Percentiles rank a stretch among this genome's conserved stretches.
These are phyloP conservation scores for Linderina pennispora DNA, from an alignment of 192 early-diverging fungal species.

Conservation along the genomic window DNA sequence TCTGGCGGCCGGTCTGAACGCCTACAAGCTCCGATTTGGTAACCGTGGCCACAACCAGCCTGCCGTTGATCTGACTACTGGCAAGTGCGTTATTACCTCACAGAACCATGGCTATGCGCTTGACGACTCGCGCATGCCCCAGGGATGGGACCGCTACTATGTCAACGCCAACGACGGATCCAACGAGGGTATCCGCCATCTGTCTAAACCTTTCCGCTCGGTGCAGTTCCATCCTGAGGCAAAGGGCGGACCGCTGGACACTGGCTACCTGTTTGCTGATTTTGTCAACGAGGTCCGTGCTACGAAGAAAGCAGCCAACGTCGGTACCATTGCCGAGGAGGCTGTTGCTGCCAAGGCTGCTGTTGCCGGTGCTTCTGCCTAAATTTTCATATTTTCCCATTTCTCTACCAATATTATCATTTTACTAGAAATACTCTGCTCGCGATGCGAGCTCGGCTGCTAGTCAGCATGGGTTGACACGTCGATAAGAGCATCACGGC, in stretches of 20 bases:
- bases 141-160: slow-evolving; percentile 82
- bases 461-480: too few species aligned
- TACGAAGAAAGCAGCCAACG: slow-evolving; percentile 17
- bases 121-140: slow-evolving; percentile 57
- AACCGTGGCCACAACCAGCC: slow-evolving; percentile 98
- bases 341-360: too few species aligned
- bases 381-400: too few species aligned
- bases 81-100: slow-evolving; percentile 85
- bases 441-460: too few species aligned
- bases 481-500: too few species aligned
- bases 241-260: slow-evolving; percentile 88
- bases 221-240: slow-evolving; percentile 98
- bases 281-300: slow-evolving; percentile 65
- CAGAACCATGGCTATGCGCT: slow-evolving; percentile 93
- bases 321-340: too few species aligned
- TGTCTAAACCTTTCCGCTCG: slow-evolving; percentile 61
- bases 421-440: too few species aligned
- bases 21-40: slow-evolving; percentile 88
- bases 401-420: too few species aligned
- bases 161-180: slow-evolving; percentile 94
- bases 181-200: slow-evolving; percentile 89
- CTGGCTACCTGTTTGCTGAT: slow-evolving; percentile 83
- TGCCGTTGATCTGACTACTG: slow-evolving; percentile 66
- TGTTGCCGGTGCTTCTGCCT: too few species aligned
- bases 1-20: slow-evolving; percentile 78